Evolutionary conservation across 148 eudicot species (phyloP).

Genomic region (Rhododendron kiyosumense): DNA sequence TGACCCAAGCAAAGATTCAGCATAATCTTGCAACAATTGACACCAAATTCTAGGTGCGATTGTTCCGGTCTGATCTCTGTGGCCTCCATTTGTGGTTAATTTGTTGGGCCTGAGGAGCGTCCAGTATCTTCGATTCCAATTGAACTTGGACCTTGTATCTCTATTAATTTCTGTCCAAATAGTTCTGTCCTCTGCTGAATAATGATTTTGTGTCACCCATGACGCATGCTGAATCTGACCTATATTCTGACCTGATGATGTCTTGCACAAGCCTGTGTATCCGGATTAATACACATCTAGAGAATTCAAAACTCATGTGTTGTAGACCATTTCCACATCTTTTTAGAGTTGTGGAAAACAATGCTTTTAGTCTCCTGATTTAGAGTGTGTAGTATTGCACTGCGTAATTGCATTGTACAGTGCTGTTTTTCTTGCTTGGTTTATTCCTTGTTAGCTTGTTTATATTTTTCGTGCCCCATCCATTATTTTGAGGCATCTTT

Average conservation of each 20-base stretch:
- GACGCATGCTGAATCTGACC: neutral
- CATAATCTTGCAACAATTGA: neutral
- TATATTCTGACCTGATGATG: neutral
- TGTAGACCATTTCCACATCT: neutral
- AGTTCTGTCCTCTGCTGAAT: neutral
- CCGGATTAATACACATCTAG: neutral
- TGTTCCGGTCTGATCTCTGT: neutral
- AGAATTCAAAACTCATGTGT: neutral
- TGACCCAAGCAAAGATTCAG: neutral
- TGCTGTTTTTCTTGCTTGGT: neutral
- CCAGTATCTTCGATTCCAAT: neutral
- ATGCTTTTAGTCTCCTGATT: neutral
- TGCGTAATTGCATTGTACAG: neutral
- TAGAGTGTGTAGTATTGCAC: neutral
- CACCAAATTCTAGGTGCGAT: neutral
- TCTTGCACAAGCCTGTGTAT: neutral
- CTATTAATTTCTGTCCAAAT: neutral
- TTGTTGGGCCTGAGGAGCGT: neutral
- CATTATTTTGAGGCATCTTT: neutral
- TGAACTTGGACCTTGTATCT: neutral
- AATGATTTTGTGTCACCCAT: neutral
- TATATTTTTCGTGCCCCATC: neutral
- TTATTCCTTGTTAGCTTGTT: neutral
- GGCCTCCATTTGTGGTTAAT: neutral
- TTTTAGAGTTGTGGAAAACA: neutral